Conservation (phyloP, 441 rosid genomes). For the Arabidopsis lyrata region DNA sequence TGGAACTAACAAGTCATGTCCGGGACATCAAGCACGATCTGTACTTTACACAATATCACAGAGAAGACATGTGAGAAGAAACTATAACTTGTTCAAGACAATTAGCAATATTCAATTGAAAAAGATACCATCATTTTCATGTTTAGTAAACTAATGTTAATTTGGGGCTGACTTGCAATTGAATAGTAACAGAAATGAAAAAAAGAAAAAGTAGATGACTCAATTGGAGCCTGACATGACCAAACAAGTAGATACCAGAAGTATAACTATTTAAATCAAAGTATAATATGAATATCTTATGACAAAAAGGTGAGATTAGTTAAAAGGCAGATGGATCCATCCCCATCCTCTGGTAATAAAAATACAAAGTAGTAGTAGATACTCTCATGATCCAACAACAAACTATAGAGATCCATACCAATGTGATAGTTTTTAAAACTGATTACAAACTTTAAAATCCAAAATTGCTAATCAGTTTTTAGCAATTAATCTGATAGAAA, state of each 20-base stretch:
- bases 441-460: neutral
- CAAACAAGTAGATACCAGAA: conserved; percentile 11
- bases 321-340: neutral
- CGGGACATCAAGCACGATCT: conserved; percentile 27
- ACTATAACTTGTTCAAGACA: conserved; percentile 26
- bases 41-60: neutral
- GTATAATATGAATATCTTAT: neutral
- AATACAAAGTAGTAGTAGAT: neutral
- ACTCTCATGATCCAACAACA: neutral
- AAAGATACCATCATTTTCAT: conserved; percentile 28
- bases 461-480: neutral
- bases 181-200: conserved; percentile 4
- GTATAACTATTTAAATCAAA: neutral
- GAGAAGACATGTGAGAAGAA: conserved; percentile 30
- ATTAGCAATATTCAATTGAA: neutral
- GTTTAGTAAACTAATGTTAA: conserved; percentile 11
- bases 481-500: neutral
- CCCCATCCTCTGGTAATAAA: conserved; percentile 1
- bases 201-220: conserved; percentile 24
- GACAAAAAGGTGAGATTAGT: conserved; percentile 17
- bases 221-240: conserved; percentile 24
- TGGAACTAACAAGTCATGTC: conserved; percentile 44
- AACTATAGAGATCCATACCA: conserved; percentile 1
- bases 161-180: neutral
- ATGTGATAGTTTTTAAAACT: neutral